Evolutionary conservation across 148 eudicot genomes (phyloP).

Genomic region (Silene latifolia): DNA sequence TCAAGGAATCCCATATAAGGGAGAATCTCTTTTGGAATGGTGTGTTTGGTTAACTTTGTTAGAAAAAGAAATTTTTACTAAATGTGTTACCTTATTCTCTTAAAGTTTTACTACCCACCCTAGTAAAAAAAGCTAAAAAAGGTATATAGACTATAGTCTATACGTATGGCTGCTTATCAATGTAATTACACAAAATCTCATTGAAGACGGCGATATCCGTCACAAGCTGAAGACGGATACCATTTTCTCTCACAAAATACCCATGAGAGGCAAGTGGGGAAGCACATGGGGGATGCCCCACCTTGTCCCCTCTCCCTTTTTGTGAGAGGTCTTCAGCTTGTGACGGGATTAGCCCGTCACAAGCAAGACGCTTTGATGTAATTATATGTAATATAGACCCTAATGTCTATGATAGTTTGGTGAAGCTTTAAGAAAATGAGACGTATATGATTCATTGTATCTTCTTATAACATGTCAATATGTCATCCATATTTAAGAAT

Average conservation of each 20-base stretch:
- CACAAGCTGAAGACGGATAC: no score
- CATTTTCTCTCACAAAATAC: no score
- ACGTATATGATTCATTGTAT: neutral
- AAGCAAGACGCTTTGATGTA: no score
- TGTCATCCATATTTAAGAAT: no score
- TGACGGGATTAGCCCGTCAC: no score
- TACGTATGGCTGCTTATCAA: conserved; percentile 9
- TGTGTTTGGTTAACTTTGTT: neutral
- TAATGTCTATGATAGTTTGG: neutral
- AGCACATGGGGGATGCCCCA: no score
- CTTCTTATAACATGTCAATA: no score
- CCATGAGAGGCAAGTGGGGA: no score
- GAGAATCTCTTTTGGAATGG: neutral
- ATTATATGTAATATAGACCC: neutral
- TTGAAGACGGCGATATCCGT: no score
- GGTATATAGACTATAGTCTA: neutral
- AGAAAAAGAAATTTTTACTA: neutral
- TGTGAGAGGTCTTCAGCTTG: no score
- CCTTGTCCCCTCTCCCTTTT: no score
- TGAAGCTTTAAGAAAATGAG: neutral
- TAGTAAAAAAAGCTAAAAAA: neutral
- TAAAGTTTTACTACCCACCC: neutral
- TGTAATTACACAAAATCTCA: no score
- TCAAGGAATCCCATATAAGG: neutral
- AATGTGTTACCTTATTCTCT: neutral